These are phyloP conservation scores for Trametes pubescens DNA, from an alignment of 1,284 basidiomycete genomes.

Conservation along the genomic window DNA sequence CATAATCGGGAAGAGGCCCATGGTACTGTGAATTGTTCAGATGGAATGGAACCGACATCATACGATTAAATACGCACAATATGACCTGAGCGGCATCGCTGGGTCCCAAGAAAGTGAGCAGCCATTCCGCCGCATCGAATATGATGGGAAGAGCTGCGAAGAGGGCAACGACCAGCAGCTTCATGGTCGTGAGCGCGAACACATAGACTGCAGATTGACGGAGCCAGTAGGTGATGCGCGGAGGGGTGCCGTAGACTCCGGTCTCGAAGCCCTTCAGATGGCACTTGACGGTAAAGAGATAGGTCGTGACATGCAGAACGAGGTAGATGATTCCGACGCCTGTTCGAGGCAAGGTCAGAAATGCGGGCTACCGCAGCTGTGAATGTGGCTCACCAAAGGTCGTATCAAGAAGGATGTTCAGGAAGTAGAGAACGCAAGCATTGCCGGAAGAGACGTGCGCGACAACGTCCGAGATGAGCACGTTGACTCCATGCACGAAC, in stretches of 20 bases:
- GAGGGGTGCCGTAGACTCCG: constrained; percentile 88
- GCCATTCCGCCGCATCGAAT: constrained; percentile 80
- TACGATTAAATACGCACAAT: constrained; percentile 63
- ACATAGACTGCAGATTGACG: constrained; percentile 91
- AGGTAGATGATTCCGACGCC: constrained; percentile 89
- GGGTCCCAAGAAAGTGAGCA: constrained; percentile 81
- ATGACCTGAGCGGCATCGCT: constrained; percentile 80
- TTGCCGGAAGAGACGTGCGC: constrained; percentile 77
- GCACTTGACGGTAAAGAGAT: constrained; percentile 70
- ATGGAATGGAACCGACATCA: constrained; percentile 11
- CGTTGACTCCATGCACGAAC: constrained; percentile 89
- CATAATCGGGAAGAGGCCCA: constrained; percentile 92
- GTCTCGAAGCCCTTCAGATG: constrained; percentile 82
- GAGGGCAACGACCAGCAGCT: constrained; percentile 81
- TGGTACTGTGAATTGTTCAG: constrained; percentile 59
- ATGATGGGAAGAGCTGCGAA: constrained; percentile 78
- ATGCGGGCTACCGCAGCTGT: not conserved
- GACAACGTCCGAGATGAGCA: constrained; percentile 78
- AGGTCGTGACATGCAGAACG: constrained; percentile 75
- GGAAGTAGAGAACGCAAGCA: constrained; percentile 92
- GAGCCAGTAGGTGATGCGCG: constrained; percentile 76
- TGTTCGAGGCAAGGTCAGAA: constrained; percentile 38
- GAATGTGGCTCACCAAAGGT: constrained; percentile 75
- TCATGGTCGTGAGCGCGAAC: constrained; percentile 88
- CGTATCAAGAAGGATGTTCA: constrained; percentile 95